phyloP scores from a whole-genome alignment of 2,329 filamentous ascomycete genomes.

The Trichoderma aggressivum region DNA sequence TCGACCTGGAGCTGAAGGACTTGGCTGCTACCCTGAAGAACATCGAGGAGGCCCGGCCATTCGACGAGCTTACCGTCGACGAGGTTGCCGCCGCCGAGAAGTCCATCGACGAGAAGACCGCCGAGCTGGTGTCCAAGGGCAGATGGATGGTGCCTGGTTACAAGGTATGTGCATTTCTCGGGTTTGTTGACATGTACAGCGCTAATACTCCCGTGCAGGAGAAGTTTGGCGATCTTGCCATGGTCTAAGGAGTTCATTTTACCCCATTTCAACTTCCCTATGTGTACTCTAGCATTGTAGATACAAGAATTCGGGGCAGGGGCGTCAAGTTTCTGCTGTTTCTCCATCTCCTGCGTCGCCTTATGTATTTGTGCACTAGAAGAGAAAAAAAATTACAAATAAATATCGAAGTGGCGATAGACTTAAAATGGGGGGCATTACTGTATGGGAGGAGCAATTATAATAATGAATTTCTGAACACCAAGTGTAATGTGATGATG shows the following conservation, averaged over 20 bases:
- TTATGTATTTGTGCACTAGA: conserved; percentile 4
- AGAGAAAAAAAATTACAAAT: neutral
- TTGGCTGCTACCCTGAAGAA: conserved; percentile 93
- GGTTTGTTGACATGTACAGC: neutral
- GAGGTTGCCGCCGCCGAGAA: conserved; percentile 92
- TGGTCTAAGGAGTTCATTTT: conserved; percentile 66
- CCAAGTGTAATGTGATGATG: neutral
- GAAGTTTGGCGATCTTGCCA: conserved; percentile 96
- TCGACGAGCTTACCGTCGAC: conserved; percentile 96
- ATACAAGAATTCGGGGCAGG: conserved; percentile 47
- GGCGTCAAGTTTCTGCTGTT: conserved; percentile 35
- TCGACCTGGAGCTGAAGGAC: conserved; percentile 91
- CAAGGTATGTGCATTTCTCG: conserved; percentile 66
- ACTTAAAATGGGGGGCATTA: neutral
- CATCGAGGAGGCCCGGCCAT: conserved; percentile 92
- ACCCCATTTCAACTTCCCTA: conserved; percentile 44
- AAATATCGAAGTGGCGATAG: neutral
- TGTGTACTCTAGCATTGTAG: conserved; percentile 70
- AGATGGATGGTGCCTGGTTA: conserved; percentile 98
- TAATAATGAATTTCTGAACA: conserved; percentile 5
- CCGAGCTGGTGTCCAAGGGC: conserved; percentile 92
- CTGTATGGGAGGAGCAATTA: neutral
- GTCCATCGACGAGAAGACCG: conserved; percentile 96
- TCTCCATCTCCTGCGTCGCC: conserved; percentile 21
- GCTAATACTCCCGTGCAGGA: conserved; percentile 66